Percentiles rank a stretch among this genome's conserved stretches.
Evolutionary conservation across 179 eudicot genomes (phyloP).

Genomic region (Beta lomatogona): DNA sequence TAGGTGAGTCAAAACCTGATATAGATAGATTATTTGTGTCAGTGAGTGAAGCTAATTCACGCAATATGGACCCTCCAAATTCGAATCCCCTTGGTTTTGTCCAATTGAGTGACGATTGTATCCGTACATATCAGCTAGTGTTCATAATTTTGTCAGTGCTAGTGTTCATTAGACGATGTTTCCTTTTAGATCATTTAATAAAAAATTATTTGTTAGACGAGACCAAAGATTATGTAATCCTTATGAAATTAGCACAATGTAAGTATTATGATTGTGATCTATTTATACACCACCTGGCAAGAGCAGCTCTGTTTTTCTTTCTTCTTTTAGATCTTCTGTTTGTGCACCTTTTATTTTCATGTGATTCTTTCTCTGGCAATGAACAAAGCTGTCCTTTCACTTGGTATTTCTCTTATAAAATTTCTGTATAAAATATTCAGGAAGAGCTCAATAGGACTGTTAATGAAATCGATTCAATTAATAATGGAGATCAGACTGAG

Average conservation of each 20-base stretch:
- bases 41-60: too few relatives aligned
- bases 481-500: constrained; percentile 39
- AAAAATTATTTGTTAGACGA: background rate
- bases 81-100: too few relatives aligned
- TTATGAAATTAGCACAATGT: background rate
- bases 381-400: background rate
- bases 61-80: too few relatives aligned
- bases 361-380: background rate
- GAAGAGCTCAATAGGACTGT: constrained; percentile 70
- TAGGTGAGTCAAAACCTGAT: too few relatives aligned
- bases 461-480: constrained; percentile 45
- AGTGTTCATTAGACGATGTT: background rate
- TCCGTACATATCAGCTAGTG: too few relatives aligned
- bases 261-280: background rate
- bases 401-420: constrained; percentile 8
- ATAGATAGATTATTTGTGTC: too few relatives aligned
- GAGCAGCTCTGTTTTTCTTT: background rate
- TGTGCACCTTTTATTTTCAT: background rate
- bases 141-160: background rate
- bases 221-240: background rate
- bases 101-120: too few relatives aligned
- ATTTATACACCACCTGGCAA: background rate
- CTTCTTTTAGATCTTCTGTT: background rate
- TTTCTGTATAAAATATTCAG: constrained; percentile 38
- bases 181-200: background rate